A percentile compares a stretch with the other conserved stretches of the same genome.
phyloP scores from a whole-genome alignment of 2,329 filamentous ascomycete species.

The Colletotrichum caudatum region DNA sequence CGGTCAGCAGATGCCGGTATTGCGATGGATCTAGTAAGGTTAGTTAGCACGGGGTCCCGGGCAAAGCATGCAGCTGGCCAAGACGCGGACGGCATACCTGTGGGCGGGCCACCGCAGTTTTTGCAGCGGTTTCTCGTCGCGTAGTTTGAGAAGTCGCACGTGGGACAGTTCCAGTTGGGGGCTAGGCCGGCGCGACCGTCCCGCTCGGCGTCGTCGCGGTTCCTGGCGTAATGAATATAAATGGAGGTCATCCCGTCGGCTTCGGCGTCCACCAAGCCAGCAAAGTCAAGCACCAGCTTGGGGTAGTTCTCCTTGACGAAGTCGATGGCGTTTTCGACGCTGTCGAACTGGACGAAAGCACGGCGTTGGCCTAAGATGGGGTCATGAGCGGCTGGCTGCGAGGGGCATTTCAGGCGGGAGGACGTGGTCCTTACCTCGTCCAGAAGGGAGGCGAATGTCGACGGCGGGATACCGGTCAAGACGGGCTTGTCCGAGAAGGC shows the following conservation, averaged over 20 bases:
- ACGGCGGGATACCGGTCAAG: conserved; percentile 52
- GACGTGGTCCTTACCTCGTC: conserved; percentile 36
- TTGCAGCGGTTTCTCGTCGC: conserved; percentile 54
- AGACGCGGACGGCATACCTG: conserved; percentile 15
- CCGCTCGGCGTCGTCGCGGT: conserved; percentile 49
- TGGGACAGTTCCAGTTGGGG: conserved; percentile 49
- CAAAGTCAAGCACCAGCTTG: conserved; percentile 53
- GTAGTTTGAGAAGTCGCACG: conserved; percentile 57
- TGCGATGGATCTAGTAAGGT: conserved; percentile 25
- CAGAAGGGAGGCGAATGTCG: conserved; percentile 55
- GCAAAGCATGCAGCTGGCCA: neutral
- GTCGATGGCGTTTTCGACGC: conserved; percentile 54
- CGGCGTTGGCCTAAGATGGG: conserved; percentile 51
- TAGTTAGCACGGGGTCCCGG: conserved; percentile 24
- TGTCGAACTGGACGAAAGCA: conserved; percentile 58
- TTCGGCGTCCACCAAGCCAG: conserved; percentile 53
- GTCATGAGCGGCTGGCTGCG: conserved; percentile 13
- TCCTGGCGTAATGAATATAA: conserved; percentile 57
- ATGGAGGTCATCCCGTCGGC: conserved; percentile 54
- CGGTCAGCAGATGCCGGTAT: conserved; percentile 55
- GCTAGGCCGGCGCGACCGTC: conserved; percentile 45
- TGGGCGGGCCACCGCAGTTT: conserved; percentile 48
- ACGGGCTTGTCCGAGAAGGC: conserved; percentile 50
- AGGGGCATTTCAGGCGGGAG: no score
- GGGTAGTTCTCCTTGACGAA: conserved; percentile 60